Evolutionary conservation across 345 rosid genomes (phyloP).

Genomic region (Physaria fendleri): DNA sequence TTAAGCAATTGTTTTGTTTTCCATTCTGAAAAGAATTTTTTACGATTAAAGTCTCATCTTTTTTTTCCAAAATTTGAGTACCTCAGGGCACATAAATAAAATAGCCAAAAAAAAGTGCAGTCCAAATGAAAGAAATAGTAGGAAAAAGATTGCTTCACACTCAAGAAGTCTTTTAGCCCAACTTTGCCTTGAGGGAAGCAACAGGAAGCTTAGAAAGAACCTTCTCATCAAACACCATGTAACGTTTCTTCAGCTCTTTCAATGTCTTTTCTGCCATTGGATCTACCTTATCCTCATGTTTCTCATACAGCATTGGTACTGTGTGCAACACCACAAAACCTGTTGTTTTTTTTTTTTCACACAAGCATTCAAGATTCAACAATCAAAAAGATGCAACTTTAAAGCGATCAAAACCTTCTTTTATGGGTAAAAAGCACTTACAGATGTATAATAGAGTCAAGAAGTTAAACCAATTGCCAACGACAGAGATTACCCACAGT

Average conservation of each 20-base stretch:
- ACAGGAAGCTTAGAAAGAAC: constrained; percentile 55
- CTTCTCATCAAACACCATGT: constrained; percentile 59
- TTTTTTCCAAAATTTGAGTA: too few relatives aligned
- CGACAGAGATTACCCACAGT: constrained; percentile 57
- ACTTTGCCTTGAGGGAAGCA: constrained; percentile 44
- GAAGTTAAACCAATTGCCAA: constrained; percentile 74
- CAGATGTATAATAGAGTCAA: constrained; percentile 68
- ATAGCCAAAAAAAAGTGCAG: too few relatives aligned
- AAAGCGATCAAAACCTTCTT: neutral
- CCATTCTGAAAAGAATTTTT: too few relatives aligned
- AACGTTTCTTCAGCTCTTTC: constrained; percentile 59
- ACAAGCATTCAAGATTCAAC: neutral
- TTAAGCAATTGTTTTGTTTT: too few relatives aligned
- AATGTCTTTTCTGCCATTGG: constrained; percentile 63
- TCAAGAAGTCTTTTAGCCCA: constrained; percentile 21
- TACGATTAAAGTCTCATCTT: too few relatives aligned
- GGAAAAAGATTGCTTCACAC: neutral
- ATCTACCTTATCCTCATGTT: constrained; percentile 75
- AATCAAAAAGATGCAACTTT: neutral
- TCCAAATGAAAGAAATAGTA: neutral
- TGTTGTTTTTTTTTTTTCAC: neutral
- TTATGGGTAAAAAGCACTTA: neutral
- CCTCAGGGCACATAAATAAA: too few relatives aligned
- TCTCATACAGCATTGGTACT: constrained; percentile 75
- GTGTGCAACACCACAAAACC: constrained; percentile 65